Conservation (phyloP, 495 filamentous ascomycete genomes). For the Poronia punctata region DNA sequence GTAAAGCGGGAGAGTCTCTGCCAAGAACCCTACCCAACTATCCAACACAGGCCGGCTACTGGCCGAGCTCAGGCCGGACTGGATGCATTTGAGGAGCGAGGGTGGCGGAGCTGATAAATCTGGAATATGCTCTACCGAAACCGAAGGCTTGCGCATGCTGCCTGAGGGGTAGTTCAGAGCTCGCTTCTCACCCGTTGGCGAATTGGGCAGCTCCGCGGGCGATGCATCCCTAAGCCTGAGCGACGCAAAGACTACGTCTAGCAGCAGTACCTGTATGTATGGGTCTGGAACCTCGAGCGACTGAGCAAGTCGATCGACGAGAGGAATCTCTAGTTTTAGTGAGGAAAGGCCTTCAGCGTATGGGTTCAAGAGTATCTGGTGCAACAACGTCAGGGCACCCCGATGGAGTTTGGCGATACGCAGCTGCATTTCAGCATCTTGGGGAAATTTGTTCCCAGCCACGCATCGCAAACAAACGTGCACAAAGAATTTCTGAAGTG, state of each 20-base stretch:
- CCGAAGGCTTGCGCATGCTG: conserved; percentile 15
- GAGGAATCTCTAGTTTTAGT: conserved; percentile 61
- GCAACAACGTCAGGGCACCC: conserved; percentile 61
- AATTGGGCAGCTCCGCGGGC: conserved; percentile 34
- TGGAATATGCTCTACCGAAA: conserved; percentile 25
- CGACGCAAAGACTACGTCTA: conserved; percentile 66
- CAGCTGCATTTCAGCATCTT: conserved; percentile 26
- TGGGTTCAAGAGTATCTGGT: conserved; percentile 67
- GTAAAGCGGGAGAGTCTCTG: conserved; percentile 76
- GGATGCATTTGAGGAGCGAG: conserved; percentile 72
- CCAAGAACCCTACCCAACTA: conserved; percentile 84
- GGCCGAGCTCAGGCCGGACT: conserved; percentile 69
- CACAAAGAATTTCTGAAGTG: conserved; percentile 56
- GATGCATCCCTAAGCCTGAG: conserved; percentile 57
- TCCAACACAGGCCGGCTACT: conserved; percentile 74
- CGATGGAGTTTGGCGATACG: conserved; percentile 57
- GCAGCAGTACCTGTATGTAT: conserved; percentile 64
- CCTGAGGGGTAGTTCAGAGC: conserved; percentile 22
- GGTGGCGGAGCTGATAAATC: conserved; percentile 53
- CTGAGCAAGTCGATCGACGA: conserved; percentile 63
- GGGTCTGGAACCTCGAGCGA: conserved; percentile 56
- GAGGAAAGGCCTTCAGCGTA: conserved; percentile 57
- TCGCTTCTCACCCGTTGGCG: conserved; percentile 38
- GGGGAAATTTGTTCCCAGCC: conserved; percentile 36
- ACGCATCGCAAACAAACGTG: conserved; percentile 52